Percentiles rank a stretch among this genome's conserved stretches.
Evolutionary conservation across 495 filamentous ascomycete genomes (phyloP).

Genomic region (Xylaria scruposa): DNA sequence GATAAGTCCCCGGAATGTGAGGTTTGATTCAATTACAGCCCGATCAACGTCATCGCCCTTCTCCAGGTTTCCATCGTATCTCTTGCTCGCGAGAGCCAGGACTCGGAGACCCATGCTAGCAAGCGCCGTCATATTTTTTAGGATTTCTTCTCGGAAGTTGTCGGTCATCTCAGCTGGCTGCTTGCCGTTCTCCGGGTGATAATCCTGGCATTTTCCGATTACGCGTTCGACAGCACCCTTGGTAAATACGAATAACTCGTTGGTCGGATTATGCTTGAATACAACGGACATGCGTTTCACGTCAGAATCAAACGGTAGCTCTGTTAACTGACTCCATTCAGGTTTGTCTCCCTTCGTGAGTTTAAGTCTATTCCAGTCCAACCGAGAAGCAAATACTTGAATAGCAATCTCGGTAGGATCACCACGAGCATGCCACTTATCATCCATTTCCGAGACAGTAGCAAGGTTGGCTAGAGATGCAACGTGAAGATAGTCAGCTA

Average conservation of each 20-base stretch:
- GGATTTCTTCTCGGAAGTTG: conserved; percentile 54
- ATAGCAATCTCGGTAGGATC: conserved; percentile 76
- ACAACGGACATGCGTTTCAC: conserved; percentile 75
- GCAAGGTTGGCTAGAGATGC: conserved; percentile 72
- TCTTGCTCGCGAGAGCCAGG: conserved; percentile 63
- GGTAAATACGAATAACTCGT: conserved; percentile 59
- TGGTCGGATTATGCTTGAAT: conserved; percentile 51
- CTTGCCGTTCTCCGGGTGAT: conserved; percentile 45
- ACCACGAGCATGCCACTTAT: conserved; percentile 66
- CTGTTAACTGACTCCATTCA: conserved; percentile 62
- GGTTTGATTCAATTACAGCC: conserved; percentile 59
- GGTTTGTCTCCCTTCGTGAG: conserved; percentile 59
- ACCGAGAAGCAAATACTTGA: conserved; percentile 70
- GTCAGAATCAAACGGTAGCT: conserved; percentile 72
- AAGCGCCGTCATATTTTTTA: conserved; percentile 69
- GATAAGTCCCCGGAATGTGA: conserved; percentile 64
- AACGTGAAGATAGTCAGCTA: conserved; percentile 64
- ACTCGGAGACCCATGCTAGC: conserved; percentile 71
- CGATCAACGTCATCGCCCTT: conserved; percentile 57
- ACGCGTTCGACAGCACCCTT: conserved; percentile 73
- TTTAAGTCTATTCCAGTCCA: conserved; percentile 63
- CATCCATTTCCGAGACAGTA: conserved; percentile 55
- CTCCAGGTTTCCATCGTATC: conserved; percentile 40
- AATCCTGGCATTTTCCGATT: conserved; percentile 58
- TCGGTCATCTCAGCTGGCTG: conserved; percentile 49